Evolutionary conservation across 2,329 filamentous ascomycete genomes (phyloP).

Genomic region (Corynespora cassiicola): DNA sequence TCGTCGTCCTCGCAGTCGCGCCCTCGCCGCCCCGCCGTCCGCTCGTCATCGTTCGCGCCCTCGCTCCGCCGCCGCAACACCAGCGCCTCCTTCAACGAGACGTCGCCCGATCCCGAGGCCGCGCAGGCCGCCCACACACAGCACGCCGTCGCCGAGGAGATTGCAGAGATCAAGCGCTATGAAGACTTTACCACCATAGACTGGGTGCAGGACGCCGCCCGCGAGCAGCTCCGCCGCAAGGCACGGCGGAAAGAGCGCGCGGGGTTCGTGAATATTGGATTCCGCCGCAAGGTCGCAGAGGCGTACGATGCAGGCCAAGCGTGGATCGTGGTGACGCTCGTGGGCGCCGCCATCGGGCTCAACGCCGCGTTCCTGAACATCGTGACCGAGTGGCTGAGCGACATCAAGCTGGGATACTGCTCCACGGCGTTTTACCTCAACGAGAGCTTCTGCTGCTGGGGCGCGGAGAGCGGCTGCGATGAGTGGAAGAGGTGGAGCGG

Average conservation of each 20-base stretch:
- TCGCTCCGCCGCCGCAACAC: constrained; percentile 67
- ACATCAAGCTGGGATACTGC: constrained; percentile 96
- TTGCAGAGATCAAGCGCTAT: constrained; percentile 97
- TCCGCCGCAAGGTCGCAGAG: constrained; percentile 81
- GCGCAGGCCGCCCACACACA: constrained; percentile 61
- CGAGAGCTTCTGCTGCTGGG: constrained; percentile 98
- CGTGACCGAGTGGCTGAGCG: constrained; percentile 93
- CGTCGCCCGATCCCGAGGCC: constrained; percentile 66
- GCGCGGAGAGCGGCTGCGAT: constrained; percentile 83
- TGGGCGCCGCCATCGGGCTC: constrained; percentile 88
- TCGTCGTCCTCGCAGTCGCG: constrained; percentile 44
- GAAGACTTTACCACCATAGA: constrained; percentile 99
- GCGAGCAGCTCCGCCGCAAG: constrained; percentile 84
- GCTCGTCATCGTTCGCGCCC: constrained; percentile 58
- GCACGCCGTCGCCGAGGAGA: constrained; percentile 87
- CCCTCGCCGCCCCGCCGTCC: constrained; percentile 21
- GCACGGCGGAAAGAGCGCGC: constrained; percentile 74
- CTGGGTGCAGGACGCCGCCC: constrained; percentile 96
- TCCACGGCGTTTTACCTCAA: constrained; percentile 96
- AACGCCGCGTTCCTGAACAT: constrained; percentile 96
- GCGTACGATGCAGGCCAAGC: constrained; percentile 96
- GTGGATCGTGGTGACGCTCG: constrained; percentile 96
- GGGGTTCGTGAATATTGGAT: constrained; percentile 70
- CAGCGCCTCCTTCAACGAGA: constrained; percentile 71
- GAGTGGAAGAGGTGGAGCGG: constrained; percentile 92